These are phyloP conservation scores for Sisymbrium irio DNA, from an alignment of 345 rosid genomes.

Conservation along the genomic window DNA sequence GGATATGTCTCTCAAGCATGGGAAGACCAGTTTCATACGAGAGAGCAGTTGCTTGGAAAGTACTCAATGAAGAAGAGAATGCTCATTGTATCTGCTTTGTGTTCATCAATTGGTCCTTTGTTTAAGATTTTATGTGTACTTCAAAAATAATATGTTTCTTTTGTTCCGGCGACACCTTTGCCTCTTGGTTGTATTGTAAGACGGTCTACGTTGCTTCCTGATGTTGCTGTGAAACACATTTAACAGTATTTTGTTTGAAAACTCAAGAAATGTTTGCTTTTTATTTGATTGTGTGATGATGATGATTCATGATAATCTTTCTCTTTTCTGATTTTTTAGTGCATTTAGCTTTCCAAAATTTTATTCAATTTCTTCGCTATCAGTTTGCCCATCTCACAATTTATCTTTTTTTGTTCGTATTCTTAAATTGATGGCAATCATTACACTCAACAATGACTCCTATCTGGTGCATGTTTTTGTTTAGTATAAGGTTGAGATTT, in stretches of 20 bases:
- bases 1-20: slow-evolving; percentile 98
- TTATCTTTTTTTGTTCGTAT: neutral
- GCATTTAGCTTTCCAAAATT: neutral
- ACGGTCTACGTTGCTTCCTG: slow-evolving; percentile 23
- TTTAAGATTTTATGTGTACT: slow-evolving; percentile 36
- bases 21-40: slow-evolving; percentile 94
- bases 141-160: neutral
- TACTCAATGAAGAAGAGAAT: slow-evolving; percentile 87
- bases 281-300: neutral
- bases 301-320: neutral
- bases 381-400: neutral
- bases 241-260: slow-evolving; percentile 24
- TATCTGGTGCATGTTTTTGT: neutral
- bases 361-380: neutral
- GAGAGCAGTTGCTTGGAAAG: slow-evolving; percentile 99
- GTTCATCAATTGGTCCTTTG: slow-evolving; percentile 98
- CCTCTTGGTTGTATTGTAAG: slow-evolving; percentile 1
- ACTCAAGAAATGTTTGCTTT: slow-evolving; percentile 27
- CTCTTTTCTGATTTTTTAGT: neutral
- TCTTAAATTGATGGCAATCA: slow-evolving; percentile 18
- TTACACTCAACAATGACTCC: neutral
- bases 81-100: slow-evolving; percentile 96
- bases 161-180: slow-evolving; percentile 7
- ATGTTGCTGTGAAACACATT: slow-evolving; percentile 4
- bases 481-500: neutral